Conservation (phyloP, 768 basidiomycete genomes). For the button mushroom (Agaricus bisporus) region DNA sequence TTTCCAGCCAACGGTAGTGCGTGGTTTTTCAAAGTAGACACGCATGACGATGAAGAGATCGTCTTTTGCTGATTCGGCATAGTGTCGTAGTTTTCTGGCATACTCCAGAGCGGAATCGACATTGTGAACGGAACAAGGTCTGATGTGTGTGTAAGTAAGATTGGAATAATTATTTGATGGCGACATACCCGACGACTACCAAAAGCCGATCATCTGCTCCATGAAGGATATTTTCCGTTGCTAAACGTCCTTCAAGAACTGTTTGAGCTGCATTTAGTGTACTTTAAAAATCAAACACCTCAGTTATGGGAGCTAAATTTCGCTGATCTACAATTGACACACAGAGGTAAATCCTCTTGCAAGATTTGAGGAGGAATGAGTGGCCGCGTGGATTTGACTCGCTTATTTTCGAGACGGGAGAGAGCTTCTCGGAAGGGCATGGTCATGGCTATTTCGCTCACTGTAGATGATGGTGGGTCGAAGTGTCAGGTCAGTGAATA, state of each 20-base stretch:
- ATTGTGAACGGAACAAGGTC: slow-evolving; percentile 95
- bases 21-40: slow-evolving; percentile 96
- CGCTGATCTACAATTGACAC: slow-evolving; percentile 17
- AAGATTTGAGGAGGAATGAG: slow-evolving; percentile 94
- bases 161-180: neutral
- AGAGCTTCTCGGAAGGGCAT: slow-evolving; percentile 78
- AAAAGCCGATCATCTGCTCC: slow-evolving; percentile 90
- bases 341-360: slow-evolving; percentile 90
- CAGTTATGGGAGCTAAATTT: neutral
- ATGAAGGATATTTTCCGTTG: slow-evolving; percentile 70
- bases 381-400: slow-evolving; percentile 83
- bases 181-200: slow-evolving; percentile 79
- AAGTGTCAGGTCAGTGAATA: neutral
- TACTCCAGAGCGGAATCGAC: slow-evolving; percentile 83
- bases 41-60: slow-evolving; percentile 96
- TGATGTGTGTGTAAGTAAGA: too few species aligned
- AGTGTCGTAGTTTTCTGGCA: slow-evolving; percentile 69
- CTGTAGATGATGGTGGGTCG: slow-evolving; percentile 18
- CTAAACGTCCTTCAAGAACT: slow-evolving; percentile 77
- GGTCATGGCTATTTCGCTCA: slow-evolving; percentile 52
- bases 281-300: slow-evolving; percentile 27
- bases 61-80: slow-evolving; percentile 73
- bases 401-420: slow-evolving; percentile 74
- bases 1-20: slow-evolving; percentile 98
- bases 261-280: slow-evolving; percentile 81